Evolutionary conservation across 1,284 basidiomycete species (phyloP), one percentile per base, ranked within the genome.

Genomic region (Gomphus bonarii): DNA sequence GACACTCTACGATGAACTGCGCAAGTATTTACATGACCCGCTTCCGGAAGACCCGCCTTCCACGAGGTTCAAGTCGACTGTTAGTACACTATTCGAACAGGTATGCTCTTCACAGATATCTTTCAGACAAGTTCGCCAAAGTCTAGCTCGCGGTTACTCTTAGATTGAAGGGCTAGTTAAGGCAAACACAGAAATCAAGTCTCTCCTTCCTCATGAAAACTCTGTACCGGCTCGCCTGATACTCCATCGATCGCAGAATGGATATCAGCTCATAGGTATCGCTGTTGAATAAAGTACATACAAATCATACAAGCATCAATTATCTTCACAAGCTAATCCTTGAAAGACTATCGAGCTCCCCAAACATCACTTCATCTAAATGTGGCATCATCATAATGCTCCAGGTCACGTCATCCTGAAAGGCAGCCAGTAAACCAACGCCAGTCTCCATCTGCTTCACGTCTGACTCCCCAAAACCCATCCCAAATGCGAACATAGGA

Each of bases 401-500:
- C 79, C 81, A 83, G 54, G 84, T 73, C 22, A 84, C 71, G 48
- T 74, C 70, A 58, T 88, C 85, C 59, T 81, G 78, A 64, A 85
- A 77, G 16, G 80, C 80, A 50, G 85, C 86, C 53, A 92, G 73
- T 64, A 91, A 72, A 1, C 91, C 91, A 25, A 78, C 82, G 31
- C 88, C 87, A 54, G 78, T 81, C 65, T 86, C 82, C 48, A 78
- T 70, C 12, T 72, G 75, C 38, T 71, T 79, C 61, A 87, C 84
- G 20, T 81, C 84, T 35, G 80, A 77, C 68, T 91, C 88, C 1
- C 84, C 81, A 64, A 83, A 88, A 6, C 79, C 90, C 80, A 84
- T 85, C 47, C 81, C 88, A 69, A 85, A 91, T 48, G 78, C 76
- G 62, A 84, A 76, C 43, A 73, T 80, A 4, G 85, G 77, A 8